Conservation (phyloP, 371 early-diverging fungal species). For the Gilbertella persicaria region DNA sequence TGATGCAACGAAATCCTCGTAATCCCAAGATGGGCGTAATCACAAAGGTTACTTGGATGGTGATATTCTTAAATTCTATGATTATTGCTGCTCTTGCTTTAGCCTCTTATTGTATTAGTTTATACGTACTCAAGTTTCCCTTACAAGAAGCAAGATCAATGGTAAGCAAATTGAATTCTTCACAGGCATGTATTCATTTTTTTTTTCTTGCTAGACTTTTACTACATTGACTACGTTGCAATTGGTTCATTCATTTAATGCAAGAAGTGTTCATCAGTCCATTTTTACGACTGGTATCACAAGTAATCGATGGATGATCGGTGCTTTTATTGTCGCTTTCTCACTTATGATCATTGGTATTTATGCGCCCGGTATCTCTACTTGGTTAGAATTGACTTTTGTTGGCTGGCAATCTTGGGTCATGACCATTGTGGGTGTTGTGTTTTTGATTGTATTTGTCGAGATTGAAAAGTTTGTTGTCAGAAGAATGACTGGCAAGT, state of each 20-base stretch:
- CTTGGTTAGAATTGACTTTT: conserved; percentile 67
- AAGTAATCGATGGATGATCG: conserved; percentile 79
- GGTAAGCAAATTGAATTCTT: no score
- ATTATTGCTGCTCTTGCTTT: conserved; percentile 67
- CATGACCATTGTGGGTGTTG: conserved; percentile 66
- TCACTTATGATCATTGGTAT: conserved; percentile 70
- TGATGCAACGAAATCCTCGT: conserved; percentile 85
- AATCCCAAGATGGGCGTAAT: conserved; percentile 62
- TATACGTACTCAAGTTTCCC: conserved; percentile 32
- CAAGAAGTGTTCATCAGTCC: conserved; percentile 67
- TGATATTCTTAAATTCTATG: conserved; percentile 27
- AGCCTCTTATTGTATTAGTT: conserved; percentile 52
- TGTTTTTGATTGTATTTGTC: conserved; percentile 65
- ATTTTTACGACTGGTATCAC: conserved; percentile 71
- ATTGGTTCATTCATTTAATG: conserved; percentile 78
- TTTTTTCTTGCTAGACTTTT: conserved; percentile 62
- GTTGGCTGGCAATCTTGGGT: conserved; percentile 77
- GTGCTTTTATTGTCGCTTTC: conserved; percentile 71
- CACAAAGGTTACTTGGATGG: conserved; percentile 33
- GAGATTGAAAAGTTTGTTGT: conserved; percentile 69
- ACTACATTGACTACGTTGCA: conserved; percentile 77
- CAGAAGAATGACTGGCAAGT: conserved; percentile 19
- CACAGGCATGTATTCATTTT: no score
- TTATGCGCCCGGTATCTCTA: conserved; percentile 68
- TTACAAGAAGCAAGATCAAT: conserved; percentile 23